These are phyloP conservation scores for Penicillium sp. DNA, from an alignment of 2,329 filamentous ascomycete genomes.

Conservation along the genomic window DNA sequence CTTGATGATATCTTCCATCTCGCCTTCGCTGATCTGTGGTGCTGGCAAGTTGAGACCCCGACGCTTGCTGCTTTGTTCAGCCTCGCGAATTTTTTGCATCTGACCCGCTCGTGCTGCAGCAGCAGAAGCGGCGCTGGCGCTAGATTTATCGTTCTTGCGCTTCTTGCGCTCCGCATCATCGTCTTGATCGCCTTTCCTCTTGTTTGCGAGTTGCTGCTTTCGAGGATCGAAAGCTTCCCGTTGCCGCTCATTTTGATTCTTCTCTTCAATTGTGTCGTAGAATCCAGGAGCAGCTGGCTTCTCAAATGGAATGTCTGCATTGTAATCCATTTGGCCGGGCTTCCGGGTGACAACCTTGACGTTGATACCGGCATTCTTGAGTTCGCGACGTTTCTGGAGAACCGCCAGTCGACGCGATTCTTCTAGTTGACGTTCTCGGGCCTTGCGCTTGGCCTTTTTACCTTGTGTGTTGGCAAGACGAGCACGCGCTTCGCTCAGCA, in stretches of 20 bases:
- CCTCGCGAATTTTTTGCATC: constrained; percentile 89
- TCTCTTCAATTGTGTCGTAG: constrained; percentile 86
- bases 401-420: constrained; percentile 86
- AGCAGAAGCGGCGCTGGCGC: constrained; percentile 71
- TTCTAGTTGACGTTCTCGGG: constrained; percentile 89
- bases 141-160: constrained; percentile 82
- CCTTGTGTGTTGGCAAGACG: constrained; percentile 96
- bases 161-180: constrained; percentile 76
- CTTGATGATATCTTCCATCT: constrained; percentile 97
- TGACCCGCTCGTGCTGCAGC: constrained; percentile 91
- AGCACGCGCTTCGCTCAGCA: constrained; percentile 95
- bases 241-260: constrained; percentile 74
- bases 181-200: constrained; percentile 88
- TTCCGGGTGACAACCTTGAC: constrained; percentile 91
- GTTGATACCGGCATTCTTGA: constrained; percentile 97
- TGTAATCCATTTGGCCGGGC: constrained; percentile 98
- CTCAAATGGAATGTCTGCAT: constrained; percentile 97
- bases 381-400: constrained; percentile 88
- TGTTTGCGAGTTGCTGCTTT: constrained; percentile 85
- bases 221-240: constrained; percentile 83
- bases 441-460: constrained; percentile 98
- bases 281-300: constrained; percentile 85
- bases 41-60: constrained; percentile 75
- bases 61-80: constrained; percentile 93
- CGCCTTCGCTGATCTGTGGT: constrained; percentile 86